Evolutionary conservation across 225 moss, liverwort and hornwort genomes (phyloP), one percentile per base, ranked within the genome.

Genomic region (Straminergon stramineum): DNA sequence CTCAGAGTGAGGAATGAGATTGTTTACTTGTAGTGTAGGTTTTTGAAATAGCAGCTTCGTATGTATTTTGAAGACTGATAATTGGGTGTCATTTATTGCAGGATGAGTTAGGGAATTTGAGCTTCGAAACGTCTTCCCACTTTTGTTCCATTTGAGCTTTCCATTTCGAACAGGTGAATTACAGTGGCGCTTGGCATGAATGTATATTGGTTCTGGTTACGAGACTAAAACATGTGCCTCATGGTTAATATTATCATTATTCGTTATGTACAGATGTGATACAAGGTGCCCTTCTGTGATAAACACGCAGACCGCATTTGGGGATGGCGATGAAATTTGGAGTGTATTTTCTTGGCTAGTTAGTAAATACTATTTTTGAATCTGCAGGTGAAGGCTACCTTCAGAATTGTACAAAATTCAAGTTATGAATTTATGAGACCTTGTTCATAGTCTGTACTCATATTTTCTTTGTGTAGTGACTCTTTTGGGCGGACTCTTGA

Each of bases 51-150:
- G n/a, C 81, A 69, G 77, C 63, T 84, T 81, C 20, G 30, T 77
- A 41, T 56, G 52, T 73, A 74, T 56, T 82, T 85, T 55, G 62
- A 67, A 67, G 80, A 88, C 60, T 68, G 28, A 88, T 84, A 55
- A 35, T 66, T 70, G 31, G 43, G 31, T 63, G 86, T 88, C 79
- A 53, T 48, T 56, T 84, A 63, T 75, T 91, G 91, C 93, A 91
- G 93, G 91, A 90, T 75, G 93, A 93, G 88, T 88, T 93, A 91
- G 84, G 28, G 70, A 60, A 82, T 82, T 85, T 62, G 74, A 68
- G 69, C 75, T 75, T 84, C 39, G 63, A 80, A 79, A 62, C 68
- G 55, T 75, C 60, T 70, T 56, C 74, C 84, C 53, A 39, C 60
- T 80, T 17, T 86, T 61, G 75, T 79, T 78, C 75, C 87, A 56